These are phyloP conservation scores for Trametes pubescens DNA, from an alignment of 1,284 basidiomycete species.

Conservation along the genomic window DNA sequence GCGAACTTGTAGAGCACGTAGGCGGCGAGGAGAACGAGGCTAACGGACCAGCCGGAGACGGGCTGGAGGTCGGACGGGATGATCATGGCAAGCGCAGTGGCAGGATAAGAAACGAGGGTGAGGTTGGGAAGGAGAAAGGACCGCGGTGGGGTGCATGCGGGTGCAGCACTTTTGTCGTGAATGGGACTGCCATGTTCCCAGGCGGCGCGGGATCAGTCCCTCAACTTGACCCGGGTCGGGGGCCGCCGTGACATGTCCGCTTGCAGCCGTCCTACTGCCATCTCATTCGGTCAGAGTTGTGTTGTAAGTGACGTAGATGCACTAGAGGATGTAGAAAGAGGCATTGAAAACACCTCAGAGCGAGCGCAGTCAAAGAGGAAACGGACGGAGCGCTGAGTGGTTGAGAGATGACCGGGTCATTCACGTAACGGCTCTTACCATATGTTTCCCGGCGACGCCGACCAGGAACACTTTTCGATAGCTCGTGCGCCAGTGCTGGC, in stretches of 20 bases:
- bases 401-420: slow-evolving; percentile 3
- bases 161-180: background rate
- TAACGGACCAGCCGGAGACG: slow-evolving; percentile 16
- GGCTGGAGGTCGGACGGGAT: slow-evolving; percentile 14
- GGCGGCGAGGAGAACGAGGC: slow-evolving; percentile 17
- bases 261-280: no score
- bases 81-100: slow-evolving; percentile 20
- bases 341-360: no score
- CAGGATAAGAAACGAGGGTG: background rate
- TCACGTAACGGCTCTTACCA: slow-evolving; percentile 12
- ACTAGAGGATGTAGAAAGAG: no score
- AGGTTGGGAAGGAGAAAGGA: background rate
- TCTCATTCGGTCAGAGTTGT: no score
- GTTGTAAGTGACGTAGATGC: no score
- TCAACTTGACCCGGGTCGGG: no score
- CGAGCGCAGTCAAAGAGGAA: background rate
- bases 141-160: background rate
- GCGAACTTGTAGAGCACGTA: slow-evolving; percentile 31
- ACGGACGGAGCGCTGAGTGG: background rate
- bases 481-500: background rate
- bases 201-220: background rate
- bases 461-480: background rate
- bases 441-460: slow-evolving; percentile 5
- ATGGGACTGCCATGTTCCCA: background rate
- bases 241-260: no score